These are phyloP conservation scores for Paecilomyces dactylethromorphus DNA, from an alignment of 2,329 filamentous ascomycete species.

Conservation along the genomic window DNA sequence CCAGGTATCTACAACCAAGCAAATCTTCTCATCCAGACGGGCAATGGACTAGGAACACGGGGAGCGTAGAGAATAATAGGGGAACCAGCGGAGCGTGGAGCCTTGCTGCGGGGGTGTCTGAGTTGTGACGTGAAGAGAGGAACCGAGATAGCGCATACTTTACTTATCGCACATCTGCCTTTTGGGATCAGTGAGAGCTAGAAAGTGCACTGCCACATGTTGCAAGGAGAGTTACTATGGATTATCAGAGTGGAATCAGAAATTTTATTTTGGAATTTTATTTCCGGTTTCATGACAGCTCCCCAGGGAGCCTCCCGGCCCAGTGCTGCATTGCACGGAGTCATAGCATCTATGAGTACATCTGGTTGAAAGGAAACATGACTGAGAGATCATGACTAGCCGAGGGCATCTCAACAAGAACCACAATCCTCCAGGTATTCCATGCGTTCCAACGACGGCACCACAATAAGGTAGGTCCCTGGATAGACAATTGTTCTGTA, in stretches of 20 bases:
- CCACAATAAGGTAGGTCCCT: neutral
- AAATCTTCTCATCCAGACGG: too few species aligned
- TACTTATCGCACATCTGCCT: neutral
- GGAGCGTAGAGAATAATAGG: neutral
- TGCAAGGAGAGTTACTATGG: neutral
- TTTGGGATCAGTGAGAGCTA: neutral
- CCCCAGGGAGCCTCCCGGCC: neutral
- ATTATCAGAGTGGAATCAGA: neutral
- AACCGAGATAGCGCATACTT: neutral
- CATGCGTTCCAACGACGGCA: constrained; percentile 1
- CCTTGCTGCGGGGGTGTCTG: neutral
- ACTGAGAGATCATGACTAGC: neutral
- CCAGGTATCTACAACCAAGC: too few species aligned
- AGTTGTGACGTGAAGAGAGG: neutral
- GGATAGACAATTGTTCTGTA: neutral
- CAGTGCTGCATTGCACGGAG: neutral
- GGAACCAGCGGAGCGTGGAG: neutral
- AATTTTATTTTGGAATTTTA: neutral
- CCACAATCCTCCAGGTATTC: neutral
- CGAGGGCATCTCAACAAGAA: neutral
- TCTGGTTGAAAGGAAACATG: constrained; percentile 5
- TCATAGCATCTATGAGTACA: constrained; percentile 22
- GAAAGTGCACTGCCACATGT: too few species aligned
- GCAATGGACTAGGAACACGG: neutral
- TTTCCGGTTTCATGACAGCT: constrained; percentile 2